phyloP scores from a whole-genome alignment of 2,329 filamentous ascomycete species.

The Zymoseptoria passerinii region DNA sequence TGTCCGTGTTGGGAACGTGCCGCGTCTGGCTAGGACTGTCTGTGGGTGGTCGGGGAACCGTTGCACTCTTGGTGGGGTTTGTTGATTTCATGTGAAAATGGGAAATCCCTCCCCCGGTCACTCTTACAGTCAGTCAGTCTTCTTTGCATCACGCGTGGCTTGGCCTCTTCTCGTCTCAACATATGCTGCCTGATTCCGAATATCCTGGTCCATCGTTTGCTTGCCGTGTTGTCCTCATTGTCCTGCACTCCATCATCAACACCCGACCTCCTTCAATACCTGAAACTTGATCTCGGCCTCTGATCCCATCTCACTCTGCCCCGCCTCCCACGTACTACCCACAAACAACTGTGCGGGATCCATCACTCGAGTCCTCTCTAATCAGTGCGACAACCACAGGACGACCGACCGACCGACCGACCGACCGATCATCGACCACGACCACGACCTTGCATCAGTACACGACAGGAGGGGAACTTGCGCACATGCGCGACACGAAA shows the following conservation, averaged over 20 bases:
- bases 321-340: neutral
- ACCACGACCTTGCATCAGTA: neutral
- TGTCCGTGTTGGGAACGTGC: neutral
- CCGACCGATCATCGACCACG: neutral
- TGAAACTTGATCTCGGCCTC: neutral
- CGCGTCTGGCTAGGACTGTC: neutral
- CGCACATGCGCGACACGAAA: neutral
- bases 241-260: neutral
- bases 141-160: neutral
- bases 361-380: neutral
- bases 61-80: neutral
- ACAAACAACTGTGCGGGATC: neutral
- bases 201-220: neutral
- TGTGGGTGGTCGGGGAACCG: neutral
- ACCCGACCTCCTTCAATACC: neutral
- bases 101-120: neutral
- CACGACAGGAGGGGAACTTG: neutral
- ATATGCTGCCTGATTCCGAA: neutral
- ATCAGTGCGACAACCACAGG: too few species aligned
- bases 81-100: neutral
- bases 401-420: neutral
- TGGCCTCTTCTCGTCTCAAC: neutral
- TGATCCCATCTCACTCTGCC: neutral
- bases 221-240: too few species aligned
- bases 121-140: neutral